Conservation (phyloP, 805 yeast genomes). For the Lipomyces mesembrius region DNA sequence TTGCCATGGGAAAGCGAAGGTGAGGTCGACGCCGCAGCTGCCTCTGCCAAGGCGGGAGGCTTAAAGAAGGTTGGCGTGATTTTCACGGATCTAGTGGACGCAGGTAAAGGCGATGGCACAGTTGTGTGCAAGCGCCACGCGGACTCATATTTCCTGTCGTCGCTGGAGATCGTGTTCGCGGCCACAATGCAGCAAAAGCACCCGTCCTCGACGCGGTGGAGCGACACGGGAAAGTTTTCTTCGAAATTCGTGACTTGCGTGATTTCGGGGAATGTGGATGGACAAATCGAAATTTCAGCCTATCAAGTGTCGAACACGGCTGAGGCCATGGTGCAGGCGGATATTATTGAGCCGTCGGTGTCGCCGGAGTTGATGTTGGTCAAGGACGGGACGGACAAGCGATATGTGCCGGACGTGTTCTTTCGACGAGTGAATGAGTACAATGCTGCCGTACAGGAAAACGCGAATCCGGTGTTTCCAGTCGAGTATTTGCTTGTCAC, state of each 20-base stretch:
- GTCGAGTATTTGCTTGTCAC: conserved; percentile 88
- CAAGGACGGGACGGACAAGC: conserved; percentile 67
- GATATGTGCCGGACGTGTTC: conserved; percentile 94
- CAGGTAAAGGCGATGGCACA: conserved; percentile 84
- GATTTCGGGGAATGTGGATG: conserved; percentile 81
- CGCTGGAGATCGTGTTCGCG: conserved; percentile 84
- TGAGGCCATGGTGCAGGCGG: conserved; percentile 86
- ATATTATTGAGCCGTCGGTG: conserved; percentile 81
- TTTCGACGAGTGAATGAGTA: conserved; percentile 86
- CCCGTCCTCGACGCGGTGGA: conserved; percentile 68
- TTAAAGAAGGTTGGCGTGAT: conserved; percentile 76
- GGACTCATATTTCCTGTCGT: conserved; percentile 84
- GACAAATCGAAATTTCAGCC: conserved; percentile 87
- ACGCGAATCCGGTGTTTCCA: conserved; percentile 91
- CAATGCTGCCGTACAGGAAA: conserved; percentile 80
- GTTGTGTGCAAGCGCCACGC: conserved; percentile 93
- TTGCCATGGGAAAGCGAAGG: conserved; percentile 59
- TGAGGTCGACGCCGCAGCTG: conserved; percentile 60
- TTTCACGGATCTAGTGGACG: conserved; percentile 87
- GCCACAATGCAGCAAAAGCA: conserved; percentile 71
- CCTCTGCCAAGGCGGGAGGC: conserved; percentile 52
- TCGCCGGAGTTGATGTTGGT: conserved; percentile 87
- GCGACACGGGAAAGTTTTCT: conserved; percentile 67
- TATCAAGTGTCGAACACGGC: conserved; percentile 90
- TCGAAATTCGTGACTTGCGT: conserved; percentile 95